Evolutionary conservation across 441 rosid species (phyloP).

Genomic region (Brassica hybrid): DNA sequence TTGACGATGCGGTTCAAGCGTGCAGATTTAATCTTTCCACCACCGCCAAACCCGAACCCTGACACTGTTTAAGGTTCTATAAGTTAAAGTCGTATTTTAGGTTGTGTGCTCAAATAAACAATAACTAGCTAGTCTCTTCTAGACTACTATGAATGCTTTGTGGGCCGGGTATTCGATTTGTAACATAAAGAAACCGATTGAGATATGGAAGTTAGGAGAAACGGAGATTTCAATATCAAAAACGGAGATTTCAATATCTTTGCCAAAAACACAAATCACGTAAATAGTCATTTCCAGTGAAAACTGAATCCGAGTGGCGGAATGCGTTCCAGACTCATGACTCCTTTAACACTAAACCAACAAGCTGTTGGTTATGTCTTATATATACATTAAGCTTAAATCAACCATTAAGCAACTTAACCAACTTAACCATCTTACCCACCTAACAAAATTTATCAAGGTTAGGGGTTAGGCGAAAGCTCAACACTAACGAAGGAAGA

Average conservation of each 20-base stretch:
- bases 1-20: conserved; percentile 72
- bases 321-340: too few species aligned
- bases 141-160: background rate
- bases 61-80: conserved; percentile 3
- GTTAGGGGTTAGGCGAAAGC: background rate
- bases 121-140: background rate
- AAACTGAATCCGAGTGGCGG: background rate
- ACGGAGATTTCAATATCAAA: background rate
- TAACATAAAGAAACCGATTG: conserved; percentile 1
- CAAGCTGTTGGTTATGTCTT: background rate
- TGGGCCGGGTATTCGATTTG: background rate
- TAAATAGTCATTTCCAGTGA: background rate
- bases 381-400: background rate
- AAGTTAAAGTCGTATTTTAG: background rate
- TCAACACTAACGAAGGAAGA: background rate
- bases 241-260: too few species aligned
- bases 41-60: conserved; percentile 23
- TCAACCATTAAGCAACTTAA: background rate
- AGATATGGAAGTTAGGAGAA: background rate
- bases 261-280: too few species aligned
- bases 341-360: too few species aligned
- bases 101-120: background rate
- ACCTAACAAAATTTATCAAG: background rate
- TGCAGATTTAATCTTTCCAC: conserved; percentile 47
- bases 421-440: background rate